Base-by-base conservation (phyloP, 805 yeast genomes). In the Yueomyces sinensis region DNA sequence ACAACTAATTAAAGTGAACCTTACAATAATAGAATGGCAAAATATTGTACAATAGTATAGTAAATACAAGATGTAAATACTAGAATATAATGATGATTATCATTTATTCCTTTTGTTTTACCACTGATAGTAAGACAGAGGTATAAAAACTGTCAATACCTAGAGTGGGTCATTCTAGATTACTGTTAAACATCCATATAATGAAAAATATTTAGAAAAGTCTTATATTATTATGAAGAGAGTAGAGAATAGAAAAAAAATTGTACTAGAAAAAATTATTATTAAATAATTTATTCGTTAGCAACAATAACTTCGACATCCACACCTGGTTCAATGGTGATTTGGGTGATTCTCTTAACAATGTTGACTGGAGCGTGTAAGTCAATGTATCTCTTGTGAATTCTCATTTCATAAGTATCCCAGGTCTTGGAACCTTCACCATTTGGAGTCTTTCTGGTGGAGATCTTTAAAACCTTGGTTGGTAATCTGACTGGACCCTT, bases 371-470 rank as follows among this genome's bases (percentile, higher is more conserved):
- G 95, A 52, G 97, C 95, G 71, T 82, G 89, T 68, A 91, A 77
- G 74, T 87, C 95, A 62, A 91, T 84, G 69, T 84, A 81, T 74
- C 99, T 87, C 93, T 91, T 91, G 95, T 91, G 98, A 77, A 91
- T 86, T 82, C 96, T 89, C 94, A 91, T 82, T 77, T 91, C 98
- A 70, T 78, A 91, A 59, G 93, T 74, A 67, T 91, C 99, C 96
- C 96, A 91, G 61, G 99, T 91, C 89, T 91, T 91, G 58, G 98
- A 91, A 91, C 99, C 99, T 76, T 91, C 96, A 91, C 99, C 99
- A 70, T 93, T 93, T 63, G 99, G 99, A 64, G 98, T 82, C 87
- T 91, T 91, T 83, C 99, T 86, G 82, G 99, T 91, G 72, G 94
- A 75, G 73, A 91, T 75, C 72, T 82, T 84, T 63, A 91, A 82